Base-by-base conservation (phyloP, 208 protist species). In the Acanthamoeba divionensis region DNA sequence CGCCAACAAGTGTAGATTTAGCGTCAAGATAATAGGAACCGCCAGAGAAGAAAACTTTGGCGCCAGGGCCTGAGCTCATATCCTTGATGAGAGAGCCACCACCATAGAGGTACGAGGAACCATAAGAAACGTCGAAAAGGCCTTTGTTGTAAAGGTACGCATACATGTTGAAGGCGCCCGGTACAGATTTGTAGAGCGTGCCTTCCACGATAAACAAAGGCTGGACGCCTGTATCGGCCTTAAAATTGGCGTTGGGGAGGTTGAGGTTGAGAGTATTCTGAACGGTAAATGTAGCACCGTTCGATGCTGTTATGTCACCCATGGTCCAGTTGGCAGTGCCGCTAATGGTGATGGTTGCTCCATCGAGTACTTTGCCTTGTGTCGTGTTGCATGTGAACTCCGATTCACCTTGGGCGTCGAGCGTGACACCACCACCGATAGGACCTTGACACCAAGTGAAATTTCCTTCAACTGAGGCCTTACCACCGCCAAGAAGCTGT, bases 101-200 rank as follows among this genome's bases (percentile, higher is more conserved):
- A 52, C 75, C 75, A 52, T 86, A 45, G 52, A 86, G 75, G 75
- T 86, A 66, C 36, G 75, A 52, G 31, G 66, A 50, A 57, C 75
- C 75, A 57, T 86, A 86, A 57, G 54, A 52, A 57, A 33, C 38
- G 54, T 86, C 75, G 52, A 86, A 86, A 24, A 86, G 75, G 36
- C 75, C 75, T 57, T 66, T 50, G 33, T 86, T 62, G 29, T 86
- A 86, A 24, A 86, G 75, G 75, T 86, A 86, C 50, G 75, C 75
- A 57, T 86, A 86, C 75, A 86, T 86, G 75, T 86, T 86, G 75
- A 86, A 86, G 36, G 38, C 31, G 26, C 36, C 75, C 52, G 75
- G 75, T 24, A 65, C 36, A 41, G 36, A 41, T 41, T 41, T 41
- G 36, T 41, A 41, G 5, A 41, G 5, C 36, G 36, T 41, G 36